Percentiles rank a stretch among this genome's conserved stretches.
phyloP scores from a whole-genome alignment of 371 early-diverging fungal species.

The Zychaea mexicana region DNA sequence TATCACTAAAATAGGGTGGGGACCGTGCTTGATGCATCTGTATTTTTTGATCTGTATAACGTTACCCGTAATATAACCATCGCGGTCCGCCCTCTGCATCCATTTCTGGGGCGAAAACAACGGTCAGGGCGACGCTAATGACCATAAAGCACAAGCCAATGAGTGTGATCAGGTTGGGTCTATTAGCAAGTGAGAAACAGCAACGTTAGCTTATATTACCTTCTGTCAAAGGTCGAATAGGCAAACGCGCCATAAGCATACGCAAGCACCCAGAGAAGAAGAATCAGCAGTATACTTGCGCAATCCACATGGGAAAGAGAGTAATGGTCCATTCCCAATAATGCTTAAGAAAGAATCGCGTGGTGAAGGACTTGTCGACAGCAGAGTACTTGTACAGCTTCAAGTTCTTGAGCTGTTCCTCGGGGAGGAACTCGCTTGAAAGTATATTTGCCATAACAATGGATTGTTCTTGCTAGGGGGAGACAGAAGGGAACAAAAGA shows the following conservation, averaged over 20 bases:
- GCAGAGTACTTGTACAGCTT: constrained; percentile 82
- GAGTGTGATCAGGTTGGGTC: constrained; percentile 97
- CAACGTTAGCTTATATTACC: too few species aligned
- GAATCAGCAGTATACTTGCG: constrained; percentile 59
- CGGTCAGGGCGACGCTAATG: constrained; percentile 70
- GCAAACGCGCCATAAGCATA: too few species aligned
- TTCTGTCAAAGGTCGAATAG: too few species aligned
- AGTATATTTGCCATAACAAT: constrained; percentile 17
- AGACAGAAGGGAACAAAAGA: too few species aligned
- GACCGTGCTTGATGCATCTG: too few species aligned
- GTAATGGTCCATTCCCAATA: constrained; percentile 92
- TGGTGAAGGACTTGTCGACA: constrained; percentile 84
- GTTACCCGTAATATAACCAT: constrained; percentile 50
- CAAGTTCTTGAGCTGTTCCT: constrained; percentile 74
- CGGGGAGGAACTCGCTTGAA: constrained; percentile 47
- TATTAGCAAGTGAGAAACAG: too few species aligned
- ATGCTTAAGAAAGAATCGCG: constrained; percentile 79
- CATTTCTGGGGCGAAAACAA: constrained; percentile 45
- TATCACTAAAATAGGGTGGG: too few species aligned
- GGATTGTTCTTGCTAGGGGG: background rate
- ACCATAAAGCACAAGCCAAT: constrained; percentile 90
- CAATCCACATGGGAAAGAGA: constrained; percentile 90
- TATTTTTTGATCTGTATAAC: constrained; percentile 1
- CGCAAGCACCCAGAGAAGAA: background rate
- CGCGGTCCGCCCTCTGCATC: constrained; percentile 38